Conservation (phyloP, 176 grass and related monocot species). For the Puya raimondii region DNA sequence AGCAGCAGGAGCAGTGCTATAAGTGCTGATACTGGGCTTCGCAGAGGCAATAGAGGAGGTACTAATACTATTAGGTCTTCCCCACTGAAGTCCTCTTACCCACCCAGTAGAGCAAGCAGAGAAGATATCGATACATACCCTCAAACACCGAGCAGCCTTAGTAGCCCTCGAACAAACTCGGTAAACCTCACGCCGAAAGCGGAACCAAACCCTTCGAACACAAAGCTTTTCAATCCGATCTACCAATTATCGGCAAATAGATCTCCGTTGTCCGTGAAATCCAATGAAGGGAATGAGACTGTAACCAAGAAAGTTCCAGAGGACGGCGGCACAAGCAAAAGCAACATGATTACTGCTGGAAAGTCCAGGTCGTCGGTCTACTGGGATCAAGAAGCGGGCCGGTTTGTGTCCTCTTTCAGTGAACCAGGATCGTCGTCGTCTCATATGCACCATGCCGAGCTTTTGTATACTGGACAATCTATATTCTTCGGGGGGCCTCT, state of each 20-base stretch:
- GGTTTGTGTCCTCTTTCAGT: slow-evolving; percentile 24
- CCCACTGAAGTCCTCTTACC: slow-evolving; percentile 11
- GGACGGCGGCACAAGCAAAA: slow-evolving; percentile 25
- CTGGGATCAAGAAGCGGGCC: slow-evolving; percentile 24
- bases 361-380: slow-evolving; percentile 21
- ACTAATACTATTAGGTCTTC: slow-evolving; percentile 4
- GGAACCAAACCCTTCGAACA: slow-evolving; percentile 33
- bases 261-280: slow-evolving; percentile 45
- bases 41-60: not conserved
- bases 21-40: slow-evolving; percentile 4
- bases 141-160: slow-evolving; percentile 15
- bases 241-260: slow-evolving; percentile 63
- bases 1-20: slow-evolving; percentile 21
- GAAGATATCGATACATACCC: slow-evolving; percentile 16
- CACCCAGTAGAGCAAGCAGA: slow-evolving; percentile 11
- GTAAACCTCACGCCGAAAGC: slow-evolving; percentile 29
- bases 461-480: slow-evolving; percentile 14
- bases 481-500: slow-evolving; percentile 31
- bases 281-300: slow-evolving; percentile 28
- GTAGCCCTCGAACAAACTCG: slow-evolving; percentile 2
- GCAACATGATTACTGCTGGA: slow-evolving; percentile 4
- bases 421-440: slow-evolving; percentile 30
- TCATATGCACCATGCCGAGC: slow-evolving; percentile 29
- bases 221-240: slow-evolving; percentile 74
- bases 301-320: slow-evolving; percentile 5